Evolutionary conservation across 768 basidiomycete genomes (phyloP).

Genomic region (Crepidotus variabilis): DNA sequence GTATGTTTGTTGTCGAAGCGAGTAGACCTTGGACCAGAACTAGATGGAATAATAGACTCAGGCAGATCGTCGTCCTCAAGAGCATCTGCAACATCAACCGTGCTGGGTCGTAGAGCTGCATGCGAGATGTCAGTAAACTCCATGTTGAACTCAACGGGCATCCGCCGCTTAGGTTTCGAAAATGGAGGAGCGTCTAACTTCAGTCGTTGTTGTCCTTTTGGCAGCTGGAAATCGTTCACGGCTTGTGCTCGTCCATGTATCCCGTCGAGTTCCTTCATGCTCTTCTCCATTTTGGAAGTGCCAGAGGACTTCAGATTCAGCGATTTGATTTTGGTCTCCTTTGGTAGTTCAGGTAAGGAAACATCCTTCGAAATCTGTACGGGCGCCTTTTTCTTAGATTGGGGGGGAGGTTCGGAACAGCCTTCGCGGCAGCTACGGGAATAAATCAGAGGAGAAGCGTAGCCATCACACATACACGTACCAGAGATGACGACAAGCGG

Average conservation of each 20-base stretch:
- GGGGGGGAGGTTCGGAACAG: constrained; percentile 20
- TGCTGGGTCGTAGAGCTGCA: constrained; percentile 4
- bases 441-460: constrained; percentile 1
- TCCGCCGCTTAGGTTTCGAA: constrained; percentile 25
- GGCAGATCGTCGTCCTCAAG: constrained; percentile 43
- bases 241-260: constrained; percentile 41
- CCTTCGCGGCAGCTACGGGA: constrained; percentile 69
- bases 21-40: not conserved
- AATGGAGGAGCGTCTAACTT: constrained; percentile 32
- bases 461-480: constrained; percentile 23
- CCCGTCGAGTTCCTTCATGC: constrained; percentile 36
- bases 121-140: constrained; percentile 42
- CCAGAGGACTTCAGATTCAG: not conserved
- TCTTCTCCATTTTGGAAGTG: constrained; percentile 21
- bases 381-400: not conserved
- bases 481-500: constrained; percentile 75
- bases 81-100: constrained; percentile 19
- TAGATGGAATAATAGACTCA: constrained; percentile 26
- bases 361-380: constrained; percentile 7
- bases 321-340: not conserved
- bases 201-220: constrained; percentile 34
- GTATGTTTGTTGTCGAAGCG: not conserved
- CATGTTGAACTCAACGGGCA: constrained; percentile 44
- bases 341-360: constrained; percentile 2
- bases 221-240: constrained; percentile 31